Percentiles rank a stretch among this genome's conserved stretches.
Evolutionary conservation across 1,284 basidiomycete species (phyloP).

Genomic region (Anthracocystis walkeri): DNA sequence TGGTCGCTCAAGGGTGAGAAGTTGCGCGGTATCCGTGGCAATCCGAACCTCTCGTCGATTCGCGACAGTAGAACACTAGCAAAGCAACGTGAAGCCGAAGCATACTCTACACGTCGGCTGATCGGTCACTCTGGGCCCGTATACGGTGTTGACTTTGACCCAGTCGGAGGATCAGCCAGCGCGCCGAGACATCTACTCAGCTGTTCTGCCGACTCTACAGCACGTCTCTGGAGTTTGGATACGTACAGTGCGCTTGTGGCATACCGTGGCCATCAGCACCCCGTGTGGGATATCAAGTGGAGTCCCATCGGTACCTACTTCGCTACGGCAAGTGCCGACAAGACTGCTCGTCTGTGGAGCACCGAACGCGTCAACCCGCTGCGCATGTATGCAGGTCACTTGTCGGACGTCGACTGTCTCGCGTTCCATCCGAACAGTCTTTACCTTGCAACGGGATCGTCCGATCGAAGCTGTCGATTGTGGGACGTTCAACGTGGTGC

Average conservation of each 20-base stretch:
- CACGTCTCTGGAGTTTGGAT: conserved; percentile 94
- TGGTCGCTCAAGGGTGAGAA: conserved; percentile 96
- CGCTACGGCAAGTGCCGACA: conserved; percentile 91
- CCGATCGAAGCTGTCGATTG: conserved; percentile 91
- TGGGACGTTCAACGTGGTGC: conserved; percentile 98
- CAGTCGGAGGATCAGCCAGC: conserved; percentile 83
- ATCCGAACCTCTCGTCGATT: conserved; percentile 78
- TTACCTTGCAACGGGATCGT: conserved; percentile 96
- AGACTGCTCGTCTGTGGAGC: conserved; percentile 95
- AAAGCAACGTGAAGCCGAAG: conserved; percentile 49
- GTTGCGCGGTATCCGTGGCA: conserved; percentile 80
- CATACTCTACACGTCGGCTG: conserved; percentile 77
- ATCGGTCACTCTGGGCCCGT: conserved; percentile 97
- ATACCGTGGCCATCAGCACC: conserved; percentile 95
- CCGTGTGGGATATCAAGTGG: conserved; percentile 99
- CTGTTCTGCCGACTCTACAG: conserved; percentile 90
- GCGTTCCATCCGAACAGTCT: conserved; percentile 97
- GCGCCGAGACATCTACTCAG: conserved; percentile 90
- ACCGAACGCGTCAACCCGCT: conserved; percentile 89
- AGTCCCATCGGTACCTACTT: conserved; percentile 98
- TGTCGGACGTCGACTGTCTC: conserved; percentile 96
- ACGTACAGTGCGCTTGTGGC: conserved; percentile 92
- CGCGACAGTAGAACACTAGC: conserved; percentile 72
- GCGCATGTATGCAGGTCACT: conserved; percentile 93
- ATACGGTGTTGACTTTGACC: conserved; percentile 93